Evolutionary conservation across 192 early-diverging fungal species (phyloP).

Genomic region (Coemansia javaensis): DNA sequence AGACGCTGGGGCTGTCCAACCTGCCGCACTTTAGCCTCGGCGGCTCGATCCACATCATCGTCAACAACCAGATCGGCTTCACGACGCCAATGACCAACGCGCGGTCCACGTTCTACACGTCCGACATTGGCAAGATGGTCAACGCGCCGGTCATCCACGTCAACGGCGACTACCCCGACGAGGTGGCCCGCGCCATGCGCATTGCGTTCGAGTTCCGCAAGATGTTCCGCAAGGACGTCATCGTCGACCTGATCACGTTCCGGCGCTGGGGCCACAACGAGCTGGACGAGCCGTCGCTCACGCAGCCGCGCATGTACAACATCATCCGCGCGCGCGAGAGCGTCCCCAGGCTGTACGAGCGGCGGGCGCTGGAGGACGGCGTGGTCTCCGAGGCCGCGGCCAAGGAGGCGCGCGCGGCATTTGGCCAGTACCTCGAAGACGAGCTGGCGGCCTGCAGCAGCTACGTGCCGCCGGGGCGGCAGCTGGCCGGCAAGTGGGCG

Average conservation of each 20-base stretch:
- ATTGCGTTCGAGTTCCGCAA: constrained; percentile 88
- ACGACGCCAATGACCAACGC: constrained; percentile 96
- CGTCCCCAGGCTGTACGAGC: constrained; percentile 83
- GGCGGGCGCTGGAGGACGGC: constrained; percentile 53
- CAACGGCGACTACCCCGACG: constrained; percentile 92
- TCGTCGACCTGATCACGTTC: constrained; percentile 92
- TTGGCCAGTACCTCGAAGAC: constrained; percentile 31
- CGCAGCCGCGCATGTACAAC: constrained; percentile 95
- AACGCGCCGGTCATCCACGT: constrained; percentile 94
- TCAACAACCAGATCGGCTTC: constrained; percentile 98
- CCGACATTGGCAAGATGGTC: constrained; percentile 96
- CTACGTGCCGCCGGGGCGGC: constrained; percentile 30
- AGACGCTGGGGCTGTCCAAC: constrained; percentile 92
- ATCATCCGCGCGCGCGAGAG: constrained; percentile 80
- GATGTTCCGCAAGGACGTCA: constrained; percentile 92
- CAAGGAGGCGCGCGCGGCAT: constrained; percentile 14
- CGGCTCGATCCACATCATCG: constrained; percentile 94
- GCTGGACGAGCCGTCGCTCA: constrained; percentile 95
- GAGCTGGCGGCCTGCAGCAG: constrained; percentile 41
- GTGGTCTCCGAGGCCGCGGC: constrained; percentile 27
- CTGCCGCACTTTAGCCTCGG: constrained; percentile 92
- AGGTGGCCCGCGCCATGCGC: constrained; percentile 78
- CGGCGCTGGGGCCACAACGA: constrained; percentile 98
- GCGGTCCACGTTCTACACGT: constrained; percentile 84
- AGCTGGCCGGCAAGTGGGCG: constrained; percentile 75